phyloP scores from a whole-genome alignment of 2,329 filamentous ascomycete genomes.

The Chaetomium globosum region DNA sequence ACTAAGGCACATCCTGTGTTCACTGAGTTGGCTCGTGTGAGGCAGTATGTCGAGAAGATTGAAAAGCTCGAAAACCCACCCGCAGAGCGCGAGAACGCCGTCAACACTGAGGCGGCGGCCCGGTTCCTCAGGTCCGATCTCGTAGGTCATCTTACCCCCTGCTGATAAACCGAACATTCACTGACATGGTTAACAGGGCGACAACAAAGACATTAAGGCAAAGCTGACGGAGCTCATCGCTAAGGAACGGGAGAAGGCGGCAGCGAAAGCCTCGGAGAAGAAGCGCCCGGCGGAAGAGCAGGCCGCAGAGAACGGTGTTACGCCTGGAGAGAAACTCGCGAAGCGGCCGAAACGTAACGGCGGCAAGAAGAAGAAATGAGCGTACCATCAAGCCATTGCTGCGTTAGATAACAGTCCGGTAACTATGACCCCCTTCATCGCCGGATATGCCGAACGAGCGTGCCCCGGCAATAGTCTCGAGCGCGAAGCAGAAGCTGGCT shows the following conservation, averaged over 20 bases:
- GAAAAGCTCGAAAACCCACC: conserved; percentile 70
- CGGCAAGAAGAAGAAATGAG: conserved; percentile 34
- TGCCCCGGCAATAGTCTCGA: background rate
- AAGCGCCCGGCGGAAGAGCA: conserved; percentile 47
- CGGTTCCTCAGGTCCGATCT: conserved; percentile 83
- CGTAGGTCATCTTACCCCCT: conserved; percentile 49
- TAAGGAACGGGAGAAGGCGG: conserved; percentile 44
- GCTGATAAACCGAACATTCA: background rate
- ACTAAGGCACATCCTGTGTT: conserved; percentile 85
- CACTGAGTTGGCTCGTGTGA: conserved; percentile 80
- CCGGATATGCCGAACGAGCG: background rate
- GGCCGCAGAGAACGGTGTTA: conserved; percentile 26
- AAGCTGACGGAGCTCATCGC: conserved; percentile 60
- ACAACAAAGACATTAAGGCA: conserved; percentile 55
- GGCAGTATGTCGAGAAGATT: conserved; percentile 92
- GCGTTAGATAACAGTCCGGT: background rate
- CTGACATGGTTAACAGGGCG: conserved; percentile 43
- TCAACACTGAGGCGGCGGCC: conserved; percentile 76
- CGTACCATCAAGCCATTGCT: background rate
- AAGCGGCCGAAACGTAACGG: conserved; percentile 34
- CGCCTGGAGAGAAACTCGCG: conserved; percentile 19
- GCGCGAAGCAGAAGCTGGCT: background rate
- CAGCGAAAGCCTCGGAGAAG: conserved; percentile 39
- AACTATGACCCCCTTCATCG: background rate
- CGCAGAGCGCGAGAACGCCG: conserved; percentile 53